These are phyloP conservation scores for Diplodia corticola DNA, from an alignment of 2,329 filamentous ascomycete genomes.

Conservation along the genomic window DNA sequence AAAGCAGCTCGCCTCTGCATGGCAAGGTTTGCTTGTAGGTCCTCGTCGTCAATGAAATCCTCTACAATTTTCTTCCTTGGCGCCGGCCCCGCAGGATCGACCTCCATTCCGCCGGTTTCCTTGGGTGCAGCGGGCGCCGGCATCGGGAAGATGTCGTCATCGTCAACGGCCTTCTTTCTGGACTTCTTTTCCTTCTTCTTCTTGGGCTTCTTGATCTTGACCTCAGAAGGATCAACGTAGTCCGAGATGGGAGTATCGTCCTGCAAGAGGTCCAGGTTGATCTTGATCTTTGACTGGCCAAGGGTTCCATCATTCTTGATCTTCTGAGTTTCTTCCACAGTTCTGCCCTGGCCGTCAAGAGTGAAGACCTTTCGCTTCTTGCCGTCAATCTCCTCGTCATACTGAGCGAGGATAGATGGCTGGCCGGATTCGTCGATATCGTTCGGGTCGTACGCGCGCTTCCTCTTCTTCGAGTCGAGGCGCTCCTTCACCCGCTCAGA, in stretches of 20 bases:
- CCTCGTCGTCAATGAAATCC: slow-evolving; percentile 85
- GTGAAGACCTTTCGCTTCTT: slow-evolving; percentile 90
- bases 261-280: slow-evolving; percentile 72
- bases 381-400: slow-evolving; percentile 91
- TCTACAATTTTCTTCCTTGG: slow-evolving; percentile 60
- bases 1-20: slow-evolving; percentile 79
- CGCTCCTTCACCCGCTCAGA: slow-evolving; percentile 72
- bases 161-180: slow-evolving; percentile 67
- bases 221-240: slow-evolving; percentile 80
- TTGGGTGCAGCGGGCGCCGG: slow-evolving; percentile 27
- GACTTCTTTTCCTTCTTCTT: slow-evolving; percentile 75
- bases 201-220: slow-evolving; percentile 94
- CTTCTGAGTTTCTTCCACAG: slow-evolving; percentile 60
- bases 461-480: slow-evolving; percentile 86
- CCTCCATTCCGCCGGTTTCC: slow-evolving; percentile 65
- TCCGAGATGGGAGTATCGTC: slow-evolving; percentile 70
- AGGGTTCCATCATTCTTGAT: slow-evolving; percentile 53
- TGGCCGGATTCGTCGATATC: slow-evolving; percentile 66
- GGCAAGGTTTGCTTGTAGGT: slow-evolving; percentile 82
- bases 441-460: slow-evolving; percentile 83
- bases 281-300: slow-evolving; percentile 63
- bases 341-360: slow-evolving; percentile 74
- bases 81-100: slow-evolving; percentile 56
- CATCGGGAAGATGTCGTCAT: slow-evolving; percentile 53
- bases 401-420: slow-evolving; percentile 76